Percentiles rank a stretch among this genome's conserved stretches.
Evolutionary conservation across 78 protist genomes (phyloP).

Genomic region (Protostelium mycophagum): DNA sequence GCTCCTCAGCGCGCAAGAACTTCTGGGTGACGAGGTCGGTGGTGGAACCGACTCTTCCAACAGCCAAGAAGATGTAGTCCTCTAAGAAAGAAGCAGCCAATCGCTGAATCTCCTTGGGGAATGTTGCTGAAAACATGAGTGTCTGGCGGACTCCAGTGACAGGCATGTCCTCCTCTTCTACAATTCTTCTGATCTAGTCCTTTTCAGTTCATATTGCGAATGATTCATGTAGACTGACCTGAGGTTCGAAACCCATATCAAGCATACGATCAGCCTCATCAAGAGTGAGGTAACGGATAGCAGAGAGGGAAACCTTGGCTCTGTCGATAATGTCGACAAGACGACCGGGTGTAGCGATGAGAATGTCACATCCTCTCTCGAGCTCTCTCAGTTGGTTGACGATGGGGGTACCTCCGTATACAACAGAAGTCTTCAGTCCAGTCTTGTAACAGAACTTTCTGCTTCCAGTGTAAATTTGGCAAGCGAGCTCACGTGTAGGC

Average conservation of each 20-base stretch:
- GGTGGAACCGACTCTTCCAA: slow-evolving; percentile 97
- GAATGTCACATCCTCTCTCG: slow-evolving; percentile 93
- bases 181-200: slow-evolving; percentile 94
- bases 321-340: slow-evolving; percentile 91
- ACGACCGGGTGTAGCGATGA: slow-evolving; percentile 98
- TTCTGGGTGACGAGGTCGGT: slow-evolving; percentile 86
- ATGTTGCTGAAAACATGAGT: slow-evolving; percentile 98
- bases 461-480: slow-evolving; percentile 90
- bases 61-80: slow-evolving; percentile 89
- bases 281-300: slow-evolving; percentile 73
- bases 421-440: slow-evolving; percentile 70
- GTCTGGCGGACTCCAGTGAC: slow-evolving; percentile 82
- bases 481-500: slow-evolving; percentile 98
- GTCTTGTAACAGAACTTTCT: slow-evolving; percentile 83
- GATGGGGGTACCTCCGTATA: slow-evolving; percentile 97
- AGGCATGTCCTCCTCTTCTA: slow-evolving; percentile 87
- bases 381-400: slow-evolving; percentile 85
- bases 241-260: slow-evolving; percentile 99
- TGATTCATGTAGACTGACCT: too few relatives aligned
- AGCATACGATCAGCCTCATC: slow-evolving; percentile 99
- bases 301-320: slow-evolving; percentile 69
- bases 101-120: slow-evolving; percentile 91
- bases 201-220: too few relatives aligned
- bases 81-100: slow-evolving; percentile 94
- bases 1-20: slow-evolving; percentile 62